Evolutionary conservation across 2,329 filamentous ascomycete species (phyloP).

Genomic region (Ophiosphaerella korrae): DNA sequence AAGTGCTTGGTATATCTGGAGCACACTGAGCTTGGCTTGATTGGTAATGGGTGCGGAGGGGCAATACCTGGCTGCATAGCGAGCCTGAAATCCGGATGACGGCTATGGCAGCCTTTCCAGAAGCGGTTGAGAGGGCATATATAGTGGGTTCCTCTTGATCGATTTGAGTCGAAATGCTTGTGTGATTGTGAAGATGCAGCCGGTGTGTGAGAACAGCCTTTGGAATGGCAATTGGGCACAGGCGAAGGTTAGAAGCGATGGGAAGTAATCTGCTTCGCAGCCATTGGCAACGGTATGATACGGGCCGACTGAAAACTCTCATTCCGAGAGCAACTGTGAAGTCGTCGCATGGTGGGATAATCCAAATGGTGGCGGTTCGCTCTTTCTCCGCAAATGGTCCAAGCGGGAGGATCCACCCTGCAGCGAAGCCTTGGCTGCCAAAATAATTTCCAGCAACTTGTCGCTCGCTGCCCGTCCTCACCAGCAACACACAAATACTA

Average conservation of each 20-base stretch:
- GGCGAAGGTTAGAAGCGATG: neutral
- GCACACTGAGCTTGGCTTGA: slow-evolving; percentile 1
- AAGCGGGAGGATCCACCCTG: slow-evolving; percentile 15
- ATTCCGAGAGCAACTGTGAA: slow-evolving; percentile 36
- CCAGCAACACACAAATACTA: slow-evolving; percentile 8
- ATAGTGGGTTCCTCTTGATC: slow-evolving; percentile 64
- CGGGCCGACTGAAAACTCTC: slow-evolving; percentile 35
- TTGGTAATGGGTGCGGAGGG: neutral
- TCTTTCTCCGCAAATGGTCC: slow-evolving; percentile 25
- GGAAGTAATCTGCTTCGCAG: neutral
- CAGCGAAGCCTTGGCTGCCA: slow-evolving; percentile 15
- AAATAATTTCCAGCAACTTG: slow-evolving; percentile 15
- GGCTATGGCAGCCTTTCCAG: slow-evolving; percentile 86
- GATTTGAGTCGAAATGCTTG: slow-evolving; percentile 13
- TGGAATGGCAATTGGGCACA: neutral
- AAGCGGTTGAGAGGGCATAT: slow-evolving; percentile 87
- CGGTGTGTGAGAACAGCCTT: slow-evolving; percentile 1
- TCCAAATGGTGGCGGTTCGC: slow-evolving; percentile 21
- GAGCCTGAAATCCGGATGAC: slow-evolving; percentile 86
- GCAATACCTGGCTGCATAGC: slow-evolving; percentile 67
- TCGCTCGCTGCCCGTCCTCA: slow-evolving; percentile 9
- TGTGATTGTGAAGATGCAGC: slow-evolving; percentile 9
- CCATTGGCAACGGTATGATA: slow-evolving; percentile 14
- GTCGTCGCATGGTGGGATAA: slow-evolving; percentile 18
- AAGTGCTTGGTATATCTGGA: slow-evolving; percentile 67